phyloP scores from a whole-genome alignment of 2,329 filamentous ascomycete genomes.

The Emmonsia crescens region DNA sequence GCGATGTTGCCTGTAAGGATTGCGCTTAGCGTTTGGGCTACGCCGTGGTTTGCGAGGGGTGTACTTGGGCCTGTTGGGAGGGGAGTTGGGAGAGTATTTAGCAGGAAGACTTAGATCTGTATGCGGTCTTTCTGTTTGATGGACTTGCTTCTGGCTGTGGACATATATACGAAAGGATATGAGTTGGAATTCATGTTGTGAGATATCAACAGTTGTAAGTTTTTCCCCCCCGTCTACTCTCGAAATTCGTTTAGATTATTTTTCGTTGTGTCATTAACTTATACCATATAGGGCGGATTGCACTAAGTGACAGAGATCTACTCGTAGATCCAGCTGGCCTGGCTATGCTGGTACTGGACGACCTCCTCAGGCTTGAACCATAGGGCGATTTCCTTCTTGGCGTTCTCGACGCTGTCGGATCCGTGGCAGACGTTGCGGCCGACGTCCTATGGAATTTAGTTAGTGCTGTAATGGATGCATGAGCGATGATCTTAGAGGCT shows the following conservation, averaged over 20 bases:
- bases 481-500: neutral
- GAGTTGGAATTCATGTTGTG: neutral
- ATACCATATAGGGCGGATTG: neutral
- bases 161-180: neutral
- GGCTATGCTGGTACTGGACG: conserved; percentile 69
- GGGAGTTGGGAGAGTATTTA: conserved; percentile 30
- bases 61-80: conserved; percentile 43
- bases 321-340: conserved; percentile 97
- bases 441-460: conserved; percentile 46
- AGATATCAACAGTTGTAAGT: neutral
- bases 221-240: conserved; percentile 4
- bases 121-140: conserved; percentile 3
- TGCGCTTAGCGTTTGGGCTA: conserved; percentile 69
- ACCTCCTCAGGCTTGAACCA: conserved; percentile 93
- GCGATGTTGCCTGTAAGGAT: conserved; percentile 68
- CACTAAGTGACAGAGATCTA: conserved; percentile 39
- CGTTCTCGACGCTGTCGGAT: conserved; percentile 96
- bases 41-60: conserved; percentile 77
- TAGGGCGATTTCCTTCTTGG: conserved; percentile 98
- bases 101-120: conserved; percentile 13
- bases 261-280: conserved; percentile 4
- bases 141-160: neutral
- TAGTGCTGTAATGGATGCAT: conserved; percentile 6
- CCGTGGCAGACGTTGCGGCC: conserved; percentile 99
- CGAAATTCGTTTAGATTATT: conserved; percentile 3